Percentiles rank a stretch among this genome's conserved stretches.
Conservation (phyloP, 176 grass and related monocot species). For the Typha latifolia region DNA sequence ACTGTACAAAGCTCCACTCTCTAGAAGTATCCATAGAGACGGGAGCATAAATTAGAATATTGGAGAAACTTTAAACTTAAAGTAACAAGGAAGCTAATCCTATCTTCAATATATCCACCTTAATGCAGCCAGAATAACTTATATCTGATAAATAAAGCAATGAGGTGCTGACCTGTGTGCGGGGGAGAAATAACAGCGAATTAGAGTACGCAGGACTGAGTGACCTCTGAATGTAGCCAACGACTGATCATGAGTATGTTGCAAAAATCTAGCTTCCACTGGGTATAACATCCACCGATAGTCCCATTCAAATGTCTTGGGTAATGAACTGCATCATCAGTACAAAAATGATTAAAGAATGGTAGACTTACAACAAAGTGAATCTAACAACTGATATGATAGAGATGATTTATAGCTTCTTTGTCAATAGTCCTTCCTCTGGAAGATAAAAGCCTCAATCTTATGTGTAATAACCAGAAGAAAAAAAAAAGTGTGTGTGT, state of each 20-base stretch:
- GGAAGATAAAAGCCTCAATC: too few species aligned
- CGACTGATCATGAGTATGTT: slow-evolving; percentile 63
- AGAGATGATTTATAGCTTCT: too few species aligned
- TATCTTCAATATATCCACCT: neutral
- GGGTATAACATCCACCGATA: slow-evolving; percentile 81
- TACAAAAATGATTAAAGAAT: slow-evolving; percentile 10
- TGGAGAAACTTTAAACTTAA: too few species aligned
- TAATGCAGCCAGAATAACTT: slow-evolving; percentile 9
- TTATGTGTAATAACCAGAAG: too few species aligned
- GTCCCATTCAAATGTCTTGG: slow-evolving; percentile 49
- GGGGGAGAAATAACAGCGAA: slow-evolving; percentile 96
- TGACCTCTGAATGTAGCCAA: slow-evolving; percentile 90
- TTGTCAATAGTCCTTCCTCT: too few species aligned
- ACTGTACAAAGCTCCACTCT: too few species aligned
- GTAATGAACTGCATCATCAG: slow-evolving; percentile 26
- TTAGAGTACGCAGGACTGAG: slow-evolving; percentile 72
- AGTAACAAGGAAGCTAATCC: too few species aligned
- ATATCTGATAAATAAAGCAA: neutral
- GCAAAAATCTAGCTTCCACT: slow-evolving; percentile 28
- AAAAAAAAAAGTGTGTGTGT: too few species aligned
- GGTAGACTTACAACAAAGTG: slow-evolving; percentile 11
- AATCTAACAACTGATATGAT: too few species aligned
- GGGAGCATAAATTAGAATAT: too few species aligned
- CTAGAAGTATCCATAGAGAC: too few species aligned
- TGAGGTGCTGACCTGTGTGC: slow-evolving; percentile 42